Conservation (phyloP, 2,329 filamentous ascomycete genomes). For the Thyridium curvatum region DNA sequence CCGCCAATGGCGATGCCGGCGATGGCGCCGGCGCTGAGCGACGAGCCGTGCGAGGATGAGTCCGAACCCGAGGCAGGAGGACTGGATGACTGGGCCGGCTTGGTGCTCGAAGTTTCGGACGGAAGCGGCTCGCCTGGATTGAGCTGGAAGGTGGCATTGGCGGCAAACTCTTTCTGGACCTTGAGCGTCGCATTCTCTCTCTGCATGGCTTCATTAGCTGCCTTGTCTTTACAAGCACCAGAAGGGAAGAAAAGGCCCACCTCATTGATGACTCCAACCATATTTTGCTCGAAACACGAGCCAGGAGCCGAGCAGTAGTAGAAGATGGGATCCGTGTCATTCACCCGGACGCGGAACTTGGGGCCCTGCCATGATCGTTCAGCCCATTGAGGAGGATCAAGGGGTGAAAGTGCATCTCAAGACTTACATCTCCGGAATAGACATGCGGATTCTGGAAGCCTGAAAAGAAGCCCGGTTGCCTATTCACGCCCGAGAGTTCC, state of each 20-base stretch:
- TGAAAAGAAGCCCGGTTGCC: slow-evolving; percentile 44
- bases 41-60: slow-evolving; percentile 1
- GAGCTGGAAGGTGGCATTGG: slow-evolving; percentile 44
- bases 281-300: slow-evolving; percentile 58
- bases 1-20: slow-evolving; percentile 52
- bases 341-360: slow-evolving; percentile 38
- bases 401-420: not conserved
- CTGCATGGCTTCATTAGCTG: slow-evolving; percentile 6
- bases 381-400: slow-evolving; percentile 19
- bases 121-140: slow-evolving; percentile 51
- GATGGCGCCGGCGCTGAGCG: slow-evolving; percentile 39
- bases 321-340: slow-evolving; percentile 58
- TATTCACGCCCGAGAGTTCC: slow-evolving; percentile 40
- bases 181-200: slow-evolving; percentile 28
- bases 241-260: slow-evolving; percentile 26
- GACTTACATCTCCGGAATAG: slow-evolving; percentile 36
- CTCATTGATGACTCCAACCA: slow-evolving; percentile 73
- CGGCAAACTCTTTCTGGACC: slow-evolving; percentile 38
- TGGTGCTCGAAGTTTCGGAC: slow-evolving; percentile 26
- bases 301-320: slow-evolving; percentile 64
- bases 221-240: not conserved
- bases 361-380: slow-evolving; percentile 27
- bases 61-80: slow-evolving; percentile 8
- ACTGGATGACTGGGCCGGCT: slow-evolving; percentile 4
- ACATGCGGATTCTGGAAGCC: slow-evolving; percentile 39